phyloP scores from a whole-genome alignment of 2,329 filamentous ascomycete species.

The Herpotrichia juniperi region DNA sequence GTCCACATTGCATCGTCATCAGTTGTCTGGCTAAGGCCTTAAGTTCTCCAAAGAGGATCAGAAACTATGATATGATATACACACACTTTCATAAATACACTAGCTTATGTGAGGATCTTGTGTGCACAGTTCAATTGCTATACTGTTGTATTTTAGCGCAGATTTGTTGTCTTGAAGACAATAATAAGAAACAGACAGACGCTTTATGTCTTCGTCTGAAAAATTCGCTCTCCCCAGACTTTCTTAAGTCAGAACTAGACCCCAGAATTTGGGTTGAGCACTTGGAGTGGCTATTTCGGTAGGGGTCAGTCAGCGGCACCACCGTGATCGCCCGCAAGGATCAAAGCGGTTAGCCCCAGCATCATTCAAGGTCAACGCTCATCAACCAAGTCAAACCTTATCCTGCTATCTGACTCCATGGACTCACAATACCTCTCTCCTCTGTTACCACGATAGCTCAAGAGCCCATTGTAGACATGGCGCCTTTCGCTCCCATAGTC shows the following conservation, averaged over 20 bases:
- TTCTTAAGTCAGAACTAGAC: neutral
- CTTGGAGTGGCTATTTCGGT: neutral
- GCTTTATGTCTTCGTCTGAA: too few relatives aligned
- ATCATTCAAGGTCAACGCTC: slow-evolving; percentile 1
- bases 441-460: slow-evolving; percentile 5
- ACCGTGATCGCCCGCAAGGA: slow-evolving; percentile 10
- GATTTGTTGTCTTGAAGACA: too few relatives aligned
- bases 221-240: too few relatives aligned
- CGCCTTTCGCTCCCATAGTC: slow-evolving; percentile 53
- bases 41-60: neutral
- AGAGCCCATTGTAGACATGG: slow-evolving; percentile 17
- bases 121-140: too few relatives aligned
- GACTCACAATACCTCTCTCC: neutral
- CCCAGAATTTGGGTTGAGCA: neutral
- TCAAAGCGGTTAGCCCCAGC: slow-evolving; percentile 10
- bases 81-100: too few relatives aligned
- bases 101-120: too few relatives aligned
- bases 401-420: slow-evolving; percentile 8
- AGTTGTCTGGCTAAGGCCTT: neutral
- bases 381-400: slow-evolving; percentile 1
- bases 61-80: slow-evolving; percentile 1
- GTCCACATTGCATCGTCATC: slow-evolving; percentile 11
- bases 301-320: neutral
- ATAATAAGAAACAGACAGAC: too few relatives aligned
- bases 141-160: too few relatives aligned